Base-by-base conservation (phyloP, 2,329 filamentous ascomycete species). In the Paraphaeosphaeria sporulosa region DNA sequence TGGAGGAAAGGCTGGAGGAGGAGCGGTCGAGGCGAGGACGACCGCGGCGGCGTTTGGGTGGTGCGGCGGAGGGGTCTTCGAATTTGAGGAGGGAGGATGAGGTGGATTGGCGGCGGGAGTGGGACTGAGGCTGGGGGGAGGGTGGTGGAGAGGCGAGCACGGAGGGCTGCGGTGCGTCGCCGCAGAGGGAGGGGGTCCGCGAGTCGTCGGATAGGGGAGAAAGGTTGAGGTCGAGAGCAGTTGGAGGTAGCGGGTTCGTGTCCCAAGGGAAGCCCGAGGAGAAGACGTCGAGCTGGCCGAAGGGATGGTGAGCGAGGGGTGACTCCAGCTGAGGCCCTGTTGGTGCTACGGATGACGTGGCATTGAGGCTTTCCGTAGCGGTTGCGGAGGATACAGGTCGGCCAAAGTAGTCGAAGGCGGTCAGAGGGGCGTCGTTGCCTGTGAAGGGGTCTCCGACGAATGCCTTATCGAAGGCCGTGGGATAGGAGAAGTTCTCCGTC, bases 121-220 rank as follows among this genome's bases (percentile, higher is more conserved):
- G 76, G 32, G 75, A 59, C 17, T 36, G 4, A 23, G 64, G 65
- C 54, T 63, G 64, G 23, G 71, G 70, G 38, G 72, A 76, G n/a
- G 65, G 60, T 3, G 68, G 64, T 17, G 71, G 70, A 3, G 71
- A 71, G 53, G 64, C 63, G 10, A 55, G 44, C 4, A 10, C 4
- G 21, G 50, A 23, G 9, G 34, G 3, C 27, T 36, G 65, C 15
- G 70, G 59, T 4, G 19, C 19, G 25, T 55, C 40, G 27, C 19
- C 52, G 62, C 72, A 74, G 52, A 74, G 68, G n/a, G 75, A 76
- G 17, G 74, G 72, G 6, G 72, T 73, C 51, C 68, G 69, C 25
- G 75, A 76, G 36, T 63, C 61, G 10, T 60, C 47, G 4, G 64
- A 67, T 23, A 52, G 46, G 46, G 65, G 68, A 40, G 66, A 70